Percentiles rank a stretch among this genome's conserved stretches.
Conservation (phyloP, 306 rosid species). For the Cercis canadensis region DNA sequence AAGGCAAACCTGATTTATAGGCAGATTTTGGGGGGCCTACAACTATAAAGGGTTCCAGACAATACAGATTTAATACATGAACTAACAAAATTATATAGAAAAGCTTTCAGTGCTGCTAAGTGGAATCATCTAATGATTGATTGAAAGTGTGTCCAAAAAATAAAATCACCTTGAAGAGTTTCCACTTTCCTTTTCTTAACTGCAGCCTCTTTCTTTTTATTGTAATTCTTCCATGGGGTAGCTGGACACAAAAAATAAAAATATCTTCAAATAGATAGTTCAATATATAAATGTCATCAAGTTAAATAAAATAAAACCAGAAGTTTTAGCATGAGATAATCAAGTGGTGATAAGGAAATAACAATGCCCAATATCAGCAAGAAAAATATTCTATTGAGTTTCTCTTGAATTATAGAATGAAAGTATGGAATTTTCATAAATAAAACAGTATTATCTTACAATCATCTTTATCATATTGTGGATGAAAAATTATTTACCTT, state of each 20-base stretch:
- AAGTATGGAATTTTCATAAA: background rate
- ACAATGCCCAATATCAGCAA: constrained; percentile 27
- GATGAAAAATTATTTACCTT: no score
- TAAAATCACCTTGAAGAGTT: constrained; percentile 72
- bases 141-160: constrained; percentile 26
- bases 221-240: constrained; percentile 71
- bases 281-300: constrained; percentile 17
- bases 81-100: constrained; percentile 26
- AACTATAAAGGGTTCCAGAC: constrained; percentile 44
- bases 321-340: constrained; percentile 39
- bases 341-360: constrained; percentile 31
- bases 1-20: constrained; percentile 59
- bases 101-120: constrained; percentile 25
- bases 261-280: constrained; percentile 33
- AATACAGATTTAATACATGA: constrained; percentile 26
- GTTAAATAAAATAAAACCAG: constrained; percentile 22
- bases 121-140: constrained; percentile 23
- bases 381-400: background rate
- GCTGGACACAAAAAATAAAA: constrained; percentile 59
- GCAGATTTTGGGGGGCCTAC: constrained; percentile 69
- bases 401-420: constrained; percentile 14
- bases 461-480: background rate
- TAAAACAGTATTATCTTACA: background rate
- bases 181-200: constrained; percentile 79
- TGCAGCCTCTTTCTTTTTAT: constrained; percentile 78